Evolutionary conservation across 2,329 filamentous ascomycete genomes (phyloP), one percentile per base, ranked within the genome.

Genomic region (Whalleya microplaca): DNA sequence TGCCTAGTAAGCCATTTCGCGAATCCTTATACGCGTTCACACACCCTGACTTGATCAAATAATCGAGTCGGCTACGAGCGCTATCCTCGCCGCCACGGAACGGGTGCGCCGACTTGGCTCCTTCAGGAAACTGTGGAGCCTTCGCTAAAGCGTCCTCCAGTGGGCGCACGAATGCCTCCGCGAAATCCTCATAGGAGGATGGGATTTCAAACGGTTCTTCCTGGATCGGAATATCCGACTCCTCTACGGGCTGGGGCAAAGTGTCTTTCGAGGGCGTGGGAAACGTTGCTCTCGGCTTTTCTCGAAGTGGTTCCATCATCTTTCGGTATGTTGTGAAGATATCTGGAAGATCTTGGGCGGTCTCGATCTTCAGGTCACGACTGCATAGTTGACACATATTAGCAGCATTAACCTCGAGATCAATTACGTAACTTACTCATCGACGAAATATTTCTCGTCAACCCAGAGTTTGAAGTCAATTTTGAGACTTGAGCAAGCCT

Each of bases 361-460:
- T 73, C 2, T 79, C 68, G 45, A 90, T 78, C 0, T 84, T 81
- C 0, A 89, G 70, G 66, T 94, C 89, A 20, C 85, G 85, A 64
- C 89, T 92, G 51, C 56, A 45, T 5, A 2, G 1, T 50, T 45
- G 14, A 27, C 3, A 18, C 21, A 41, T 21, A 43, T 63, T 7
- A 59, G 51, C 12, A 27, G 3, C 32, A 6, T 51, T 27, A 16
- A 14, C 10, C 12, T 21, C 3, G 18, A 21, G 47, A 9, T 1
- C 4, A 1, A 45, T 14, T 45, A 7, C 14, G 20, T 27, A 21
- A 82, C 88, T 73, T 76, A 93, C 90, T 93, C 89, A 66, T 93
- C 87, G 48, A 93, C 79, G 57, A 87, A 87, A 64, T 90, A 93
- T 69, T 93, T 94, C 71, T 92, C 90, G 64, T 94, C 90, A 0